phyloP scores from a whole-genome alignment of 2,329 filamentous ascomycete genomes.

The Trichoderma gracile region DNA sequence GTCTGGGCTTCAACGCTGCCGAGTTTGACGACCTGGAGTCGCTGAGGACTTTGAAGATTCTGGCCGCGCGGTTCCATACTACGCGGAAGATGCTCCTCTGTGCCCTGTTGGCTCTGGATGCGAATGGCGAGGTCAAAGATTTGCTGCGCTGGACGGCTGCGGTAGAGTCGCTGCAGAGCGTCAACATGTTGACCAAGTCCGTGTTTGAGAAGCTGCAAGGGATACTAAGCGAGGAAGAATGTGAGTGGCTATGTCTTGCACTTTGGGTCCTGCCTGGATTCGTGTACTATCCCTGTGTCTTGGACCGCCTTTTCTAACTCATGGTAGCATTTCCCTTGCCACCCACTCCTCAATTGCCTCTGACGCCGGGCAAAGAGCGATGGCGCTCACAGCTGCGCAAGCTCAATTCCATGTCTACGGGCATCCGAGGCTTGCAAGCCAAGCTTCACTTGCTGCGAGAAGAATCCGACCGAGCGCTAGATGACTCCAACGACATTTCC shows the following conservation, averaged over 20 bases:
- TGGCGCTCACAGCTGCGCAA: conserved; percentile 86
- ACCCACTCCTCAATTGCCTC: conserved; percentile 57
- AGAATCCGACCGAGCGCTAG: conserved; percentile 77
- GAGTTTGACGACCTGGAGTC: conserved; percentile 76
- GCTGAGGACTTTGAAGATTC: conserved; percentile 76
- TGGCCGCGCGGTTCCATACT: conserved; percentile 77
- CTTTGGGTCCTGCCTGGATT: background rate
- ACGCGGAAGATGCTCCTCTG: conserved; percentile 84
- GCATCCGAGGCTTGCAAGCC: conserved; percentile 87
- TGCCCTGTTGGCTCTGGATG: conserved; percentile 83
- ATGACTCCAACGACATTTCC: conserved; percentile 69
- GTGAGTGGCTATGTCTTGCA: conserved; percentile 48
- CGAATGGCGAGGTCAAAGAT: conserved; percentile 74
- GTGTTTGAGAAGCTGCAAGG: conserved; percentile 66
- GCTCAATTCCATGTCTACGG: conserved; percentile 82
- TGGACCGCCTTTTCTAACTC: background rate
- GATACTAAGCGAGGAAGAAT: conserved; percentile 77
- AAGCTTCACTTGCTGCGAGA: conserved; percentile 91
- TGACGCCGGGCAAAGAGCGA: conserved; percentile 76
- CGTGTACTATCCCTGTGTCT: background rate
- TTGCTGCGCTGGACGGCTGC: conserved; percentile 76
- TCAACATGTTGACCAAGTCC: conserved; percentile 62
- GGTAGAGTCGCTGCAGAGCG: conserved; percentile 68
- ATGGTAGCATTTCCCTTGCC: conserved; percentile 53
- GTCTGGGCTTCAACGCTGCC: conserved; percentile 63